Evolutionary conservation across 768 basidiomycete species (phyloP).

Genomic region (Leccinum obscurum): DNA sequence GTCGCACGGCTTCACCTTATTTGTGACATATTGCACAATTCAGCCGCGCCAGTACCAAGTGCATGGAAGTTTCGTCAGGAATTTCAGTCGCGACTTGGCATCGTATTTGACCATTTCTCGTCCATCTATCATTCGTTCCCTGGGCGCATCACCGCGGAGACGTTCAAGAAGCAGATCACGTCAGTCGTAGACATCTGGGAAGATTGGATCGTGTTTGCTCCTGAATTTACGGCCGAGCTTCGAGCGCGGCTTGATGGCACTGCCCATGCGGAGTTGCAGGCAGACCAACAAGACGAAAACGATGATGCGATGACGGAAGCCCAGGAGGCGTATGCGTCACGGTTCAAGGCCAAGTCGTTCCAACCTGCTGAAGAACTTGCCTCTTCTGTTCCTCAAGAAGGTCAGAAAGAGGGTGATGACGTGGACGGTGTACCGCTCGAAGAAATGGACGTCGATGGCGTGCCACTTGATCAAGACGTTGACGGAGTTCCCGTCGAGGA

Average conservation of each 20-base stretch:
- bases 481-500: constrained; percentile 39
- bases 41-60: constrained; percentile 88
- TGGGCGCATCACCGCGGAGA: constrained; percentile 93
- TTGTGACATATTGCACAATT: constrained; percentile 98
- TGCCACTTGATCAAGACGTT: constrained; percentile 39
- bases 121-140: constrained; percentile 96
- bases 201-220: constrained; percentile 95
- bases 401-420: constrained; percentile 45
- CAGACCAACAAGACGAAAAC: constrained; percentile 27
- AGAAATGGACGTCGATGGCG: constrained; percentile 52
- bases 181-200: constrained; percentile 95
- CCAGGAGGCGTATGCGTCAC: constrained; percentile 46
- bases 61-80: constrained; percentile 98
- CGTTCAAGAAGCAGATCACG: constrained; percentile 91
- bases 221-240: constrained; percentile 77
- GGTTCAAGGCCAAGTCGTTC: constrained; percentile 80
- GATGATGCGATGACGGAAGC: constrained; percentile 20
- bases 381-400: constrained; percentile 24
- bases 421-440: constrained; percentile 55
- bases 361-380: constrained; percentile 57
- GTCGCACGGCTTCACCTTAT: constrained; percentile 93
- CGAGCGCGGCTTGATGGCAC: constrained; percentile 73
- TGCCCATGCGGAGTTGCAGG: constrained; percentile 29
- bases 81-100: constrained; percentile 87
- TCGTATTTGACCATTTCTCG: constrained; percentile 94